Percentiles rank a stretch among this genome's conserved stretches.
Evolutionary conservation across 208 protist species (phyloP).

Genomic region (Herpetomonas samuelpessoai): DNA sequence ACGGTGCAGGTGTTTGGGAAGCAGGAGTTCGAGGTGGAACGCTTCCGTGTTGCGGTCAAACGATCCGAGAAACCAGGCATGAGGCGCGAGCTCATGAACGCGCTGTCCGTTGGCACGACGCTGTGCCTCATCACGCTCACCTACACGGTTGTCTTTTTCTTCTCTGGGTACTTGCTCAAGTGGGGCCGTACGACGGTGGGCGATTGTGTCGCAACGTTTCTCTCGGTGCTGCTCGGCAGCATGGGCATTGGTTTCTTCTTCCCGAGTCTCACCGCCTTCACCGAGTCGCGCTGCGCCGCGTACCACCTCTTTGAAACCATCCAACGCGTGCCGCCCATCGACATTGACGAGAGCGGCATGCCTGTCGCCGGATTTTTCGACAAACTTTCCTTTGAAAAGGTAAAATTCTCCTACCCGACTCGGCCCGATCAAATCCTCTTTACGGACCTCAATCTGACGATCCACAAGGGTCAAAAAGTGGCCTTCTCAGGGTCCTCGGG

Average conservation of each 20-base stretch:
- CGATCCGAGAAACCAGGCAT: constrained; percentile 43
- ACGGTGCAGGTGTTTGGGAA: constrained; percentile 80
- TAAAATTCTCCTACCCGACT: constrained; percentile 81
- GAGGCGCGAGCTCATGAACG: constrained; percentile 50
- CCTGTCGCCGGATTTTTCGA: constrained; percentile 34
- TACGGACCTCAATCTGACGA: constrained; percentile 56
- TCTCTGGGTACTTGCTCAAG: constrained; percentile 57
- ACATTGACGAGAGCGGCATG: constrained; percentile 46
- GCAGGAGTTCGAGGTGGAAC: constrained; percentile 50
- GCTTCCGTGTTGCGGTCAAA: constrained; percentile 52
- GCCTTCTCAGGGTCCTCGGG: constrained; percentile 76
- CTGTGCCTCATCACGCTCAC: constrained; percentile 47
- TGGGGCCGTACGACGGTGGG: constrained; percentile 53
- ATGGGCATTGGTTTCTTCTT: constrained; percentile 61
- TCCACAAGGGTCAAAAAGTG: constrained; percentile 67
- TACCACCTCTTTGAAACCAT: constrained; percentile 76
- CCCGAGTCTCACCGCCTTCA: constrained; percentile 53
- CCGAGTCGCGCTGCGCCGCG: constrained; percentile 65
- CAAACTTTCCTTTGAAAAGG: constrained; percentile 55
- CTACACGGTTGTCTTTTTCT: constrained; percentile 75
- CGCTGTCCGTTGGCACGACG: constrained; percentile 29
- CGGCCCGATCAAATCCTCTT: constrained; percentile 71
- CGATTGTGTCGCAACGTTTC: constrained; percentile 54
- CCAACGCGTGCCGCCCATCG: constrained; percentile 62
- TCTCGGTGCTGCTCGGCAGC: constrained; percentile 65